Percentiles rank a stretch among this genome's conserved stretches.
Conservation (phyloP, 2,329 filamentous ascomycete species). For the Hymenoscyphus linearis region DNA sequence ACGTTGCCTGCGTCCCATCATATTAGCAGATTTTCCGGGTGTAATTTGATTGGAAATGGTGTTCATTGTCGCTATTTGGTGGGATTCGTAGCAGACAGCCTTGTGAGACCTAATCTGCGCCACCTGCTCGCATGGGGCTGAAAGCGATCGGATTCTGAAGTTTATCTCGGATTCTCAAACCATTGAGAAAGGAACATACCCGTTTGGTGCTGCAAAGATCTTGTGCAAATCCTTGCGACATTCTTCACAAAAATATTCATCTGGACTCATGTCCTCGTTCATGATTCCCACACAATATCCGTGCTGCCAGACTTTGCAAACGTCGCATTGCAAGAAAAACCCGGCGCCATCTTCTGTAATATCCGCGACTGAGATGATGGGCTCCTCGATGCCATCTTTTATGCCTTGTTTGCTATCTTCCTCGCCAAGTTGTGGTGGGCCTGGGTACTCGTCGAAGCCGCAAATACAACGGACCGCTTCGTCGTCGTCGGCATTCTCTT, state of each 20-base stretch:
- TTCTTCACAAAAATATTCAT: conserved; percentile 96
- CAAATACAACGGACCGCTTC: conserved; percentile 95
- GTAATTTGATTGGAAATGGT: conserved; percentile 8
- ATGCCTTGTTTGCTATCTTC: conserved; percentile 45
- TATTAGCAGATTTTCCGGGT: conserved; percentile 34
- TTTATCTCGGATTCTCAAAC: conserved; percentile 16
- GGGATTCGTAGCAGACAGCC: conserved; percentile 26
- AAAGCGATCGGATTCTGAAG: conserved; percentile 18
- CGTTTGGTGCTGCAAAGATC: conserved; percentile 72
- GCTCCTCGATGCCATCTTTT: conserved; percentile 54
- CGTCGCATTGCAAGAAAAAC: conserved; percentile 96
- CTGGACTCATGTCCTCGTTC: conserved; percentile 85
- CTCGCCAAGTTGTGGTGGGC: conserved; percentile 58
- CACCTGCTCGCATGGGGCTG: conserved; percentile 30
- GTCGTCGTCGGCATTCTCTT: conserved; percentile 73
- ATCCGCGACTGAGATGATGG: conserved; percentile 49
- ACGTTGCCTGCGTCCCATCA: conserved; percentile 47
- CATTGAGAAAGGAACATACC: conserved; percentile 53
- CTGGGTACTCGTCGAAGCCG: conserved; percentile 90
- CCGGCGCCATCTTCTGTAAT: conserved; percentile 75
- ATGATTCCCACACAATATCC: conserved; percentile 96
- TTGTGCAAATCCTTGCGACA: conserved; percentile 90
- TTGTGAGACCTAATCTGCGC: conserved; percentile 32
- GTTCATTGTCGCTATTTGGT: conserved; percentile 10
- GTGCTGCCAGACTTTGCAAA: conserved; percentile 98